Evolutionary conservation across 83 land plant species (phyloP), one percentile per base, ranked within the genome.

Genomic region (Picea mariana): DNA sequence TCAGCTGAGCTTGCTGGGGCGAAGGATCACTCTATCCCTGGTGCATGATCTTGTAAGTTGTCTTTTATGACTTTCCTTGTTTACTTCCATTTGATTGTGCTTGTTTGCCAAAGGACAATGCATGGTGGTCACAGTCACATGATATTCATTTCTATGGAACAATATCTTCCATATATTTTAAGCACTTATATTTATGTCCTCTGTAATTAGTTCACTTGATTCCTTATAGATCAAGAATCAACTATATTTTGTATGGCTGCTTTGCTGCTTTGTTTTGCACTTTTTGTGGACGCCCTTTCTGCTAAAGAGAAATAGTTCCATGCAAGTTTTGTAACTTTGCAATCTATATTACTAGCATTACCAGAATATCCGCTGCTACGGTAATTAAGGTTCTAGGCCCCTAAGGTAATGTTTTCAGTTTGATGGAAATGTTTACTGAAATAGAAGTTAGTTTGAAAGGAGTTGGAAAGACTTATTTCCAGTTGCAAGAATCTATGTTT

Each of bases 11-110:
- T 92, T 97, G 78, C 85, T 97, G 76, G 96, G 98, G 4, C 92
- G 88, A 80, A 84, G 67, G 24, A 88, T 97, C 62, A 91, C 96
- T 12, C 75, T 87, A 3, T 81, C 96, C 24, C 85, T 91, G 52
- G 98, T 95, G 9, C 90, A 91, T 83, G 97, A 97, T 75, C 92
- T 97, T 71, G 98, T 95, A 84, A 92, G 95, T 88, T 64, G 27
- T n/a, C n/a, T n/a, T n/a, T n/a, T n/a, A n/a, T n/a, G n/a, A n/a
- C n/a, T n/a, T n/a, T n/a, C n/a, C n/a, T n/a, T n/a, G n/a, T n/a
- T n/a, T n/a, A n/a, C n/a, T n/a, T n/a, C n/a, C n/a, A n/a, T n/a
- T n/a, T n/a, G n/a, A n/a, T n/a, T 82, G 20, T 72, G 23, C 55
- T 49, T 38, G 52, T 72, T 44, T 72, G 23, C 24, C 76, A n/a